These are phyloP conservation scores for Acacia melanoxylon DNA, from an alignment of 306 rosid genomes.

Conservation along the genomic window DNA sequence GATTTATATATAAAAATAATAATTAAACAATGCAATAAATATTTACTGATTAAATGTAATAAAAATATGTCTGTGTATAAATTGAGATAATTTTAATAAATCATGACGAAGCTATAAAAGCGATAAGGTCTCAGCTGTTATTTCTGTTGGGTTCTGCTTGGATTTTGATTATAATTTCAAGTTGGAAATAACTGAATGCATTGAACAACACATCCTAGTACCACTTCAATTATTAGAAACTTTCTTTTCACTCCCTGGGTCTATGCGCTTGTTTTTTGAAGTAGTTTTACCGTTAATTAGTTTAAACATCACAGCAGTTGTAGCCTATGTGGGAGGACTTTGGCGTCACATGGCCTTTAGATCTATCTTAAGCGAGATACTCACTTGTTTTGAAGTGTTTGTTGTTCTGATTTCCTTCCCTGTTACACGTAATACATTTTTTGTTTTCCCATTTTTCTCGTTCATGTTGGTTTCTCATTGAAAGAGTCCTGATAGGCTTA, in stretches of 20 bases:
- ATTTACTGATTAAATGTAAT: background rate
- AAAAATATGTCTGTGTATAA: background rate
- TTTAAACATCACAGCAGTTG: background rate
- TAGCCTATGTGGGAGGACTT: conserved; percentile 56
- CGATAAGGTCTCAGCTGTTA: background rate
- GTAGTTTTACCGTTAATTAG: background rate
- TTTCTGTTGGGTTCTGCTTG: background rate
- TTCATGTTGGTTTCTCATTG: conserved; percentile 18
- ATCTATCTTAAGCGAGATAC: conserved; percentile 50
- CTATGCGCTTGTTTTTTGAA: background rate
- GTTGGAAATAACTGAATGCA: conserved; percentile 10
- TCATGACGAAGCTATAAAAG: background rate
- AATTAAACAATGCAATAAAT: background rate
- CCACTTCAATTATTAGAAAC: background rate
- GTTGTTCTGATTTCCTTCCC: background rate
- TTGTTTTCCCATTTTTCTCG: background rate
- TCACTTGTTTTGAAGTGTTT: conserved; percentile 28
- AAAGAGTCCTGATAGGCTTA: conserved; percentile 9
- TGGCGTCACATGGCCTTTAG: conserved; percentile 64
- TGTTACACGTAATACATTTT: background rate
- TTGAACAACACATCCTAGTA: background rate
- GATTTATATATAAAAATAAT: background rate
- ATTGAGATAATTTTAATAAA: background rate
- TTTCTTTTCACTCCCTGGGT: background rate
- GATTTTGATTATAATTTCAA: conserved; percentile 22